Conservation (phyloP, 805 yeast genomes). For the Kuraishia capsulata region DNA sequence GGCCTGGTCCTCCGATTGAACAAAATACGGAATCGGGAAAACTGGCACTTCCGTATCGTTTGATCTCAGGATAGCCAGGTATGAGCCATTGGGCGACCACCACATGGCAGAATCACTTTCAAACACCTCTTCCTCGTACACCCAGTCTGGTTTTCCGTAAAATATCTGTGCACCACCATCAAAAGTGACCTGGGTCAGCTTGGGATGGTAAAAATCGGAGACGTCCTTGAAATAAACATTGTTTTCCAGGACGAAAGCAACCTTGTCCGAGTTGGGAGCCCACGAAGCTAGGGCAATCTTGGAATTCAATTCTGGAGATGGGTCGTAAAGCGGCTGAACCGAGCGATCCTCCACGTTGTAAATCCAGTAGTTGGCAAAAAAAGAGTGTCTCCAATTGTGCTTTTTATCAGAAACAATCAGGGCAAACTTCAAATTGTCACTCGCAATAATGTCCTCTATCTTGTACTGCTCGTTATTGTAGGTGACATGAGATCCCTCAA, state of each 20-base stretch:
- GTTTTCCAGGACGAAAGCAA: constrained; percentile 63
- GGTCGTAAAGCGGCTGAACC: constrained; percentile 15
- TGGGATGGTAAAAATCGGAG: constrained; percentile 10
- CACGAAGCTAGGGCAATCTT: constrained; percentile 45
- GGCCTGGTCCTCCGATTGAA: constrained; percentile 36
- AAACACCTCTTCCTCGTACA: constrained; percentile 84
- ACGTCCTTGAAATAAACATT: constrained; percentile 52
- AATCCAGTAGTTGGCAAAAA: constrained; percentile 46
- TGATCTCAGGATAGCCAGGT: constrained; percentile 53
- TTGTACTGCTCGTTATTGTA: constrained; percentile 28
- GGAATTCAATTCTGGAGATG: constrained; percentile 16
- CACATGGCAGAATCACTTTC: constrained; percentile 63
- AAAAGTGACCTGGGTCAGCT: constrained; percentile 41
- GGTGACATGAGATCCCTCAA: constrained; percentile 37
- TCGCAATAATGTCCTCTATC: constrained; percentile 49
- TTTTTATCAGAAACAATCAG: constrained; percentile 51
- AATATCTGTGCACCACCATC: constrained; percentile 69
- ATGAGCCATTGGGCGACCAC: constrained; percentile 80
- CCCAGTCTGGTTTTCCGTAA: constrained; percentile 93
- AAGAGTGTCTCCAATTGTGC: constrained; percentile 61
- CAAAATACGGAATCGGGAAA: constrained; percentile 68
- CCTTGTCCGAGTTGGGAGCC: constrained; percentile 60
- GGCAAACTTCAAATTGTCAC: constrained; percentile 56
- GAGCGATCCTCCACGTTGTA: constrained; percentile 4
- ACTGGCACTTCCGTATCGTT: constrained; percentile 70